These are phyloP conservation scores for Suillus ampliporus DNA, from an alignment of 768 basidiomycete species.

Conservation along the genomic window DNA sequence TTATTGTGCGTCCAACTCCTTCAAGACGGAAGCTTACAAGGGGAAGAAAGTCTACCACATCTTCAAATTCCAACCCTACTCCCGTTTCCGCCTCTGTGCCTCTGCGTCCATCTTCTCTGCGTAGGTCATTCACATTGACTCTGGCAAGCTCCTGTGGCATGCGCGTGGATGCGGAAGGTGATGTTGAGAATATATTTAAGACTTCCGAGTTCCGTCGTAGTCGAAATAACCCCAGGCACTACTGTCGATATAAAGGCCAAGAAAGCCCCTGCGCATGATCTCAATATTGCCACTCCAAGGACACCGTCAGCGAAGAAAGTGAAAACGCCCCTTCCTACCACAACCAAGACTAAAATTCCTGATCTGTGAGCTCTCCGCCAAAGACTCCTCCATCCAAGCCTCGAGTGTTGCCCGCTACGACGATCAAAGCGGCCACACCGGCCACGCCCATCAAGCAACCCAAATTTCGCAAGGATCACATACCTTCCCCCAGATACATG, in stretches of 20 bases:
- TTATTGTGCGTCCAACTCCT: no score
- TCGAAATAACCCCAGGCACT: constrained; percentile 19
- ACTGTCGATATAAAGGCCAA: constrained; percentile 32
- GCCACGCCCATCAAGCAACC: constrained; percentile 17
- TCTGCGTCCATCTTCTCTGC: constrained; percentile 50
- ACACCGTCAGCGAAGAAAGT: constrained; percentile 9
- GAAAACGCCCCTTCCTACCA: constrained; percentile 11
- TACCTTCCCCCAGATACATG: constrained; percentile 36
- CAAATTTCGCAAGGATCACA: constrained; percentile 41
- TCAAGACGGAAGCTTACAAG: no score
- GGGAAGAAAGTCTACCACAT: constrained; percentile 38
- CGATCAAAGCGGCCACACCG: constrained; percentile 27
- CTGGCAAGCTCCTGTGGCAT: constrained; percentile 28
- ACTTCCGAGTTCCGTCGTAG: constrained; percentile 17
- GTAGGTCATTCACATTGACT: constrained; percentile 40
- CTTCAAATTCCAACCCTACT: constrained; percentile 39
- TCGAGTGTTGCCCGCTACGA: constrained; percentile 12
- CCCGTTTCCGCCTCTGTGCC: constrained; percentile 44
- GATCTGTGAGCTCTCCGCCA: constrained; percentile 15
- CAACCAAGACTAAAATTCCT: constrained; percentile 1
- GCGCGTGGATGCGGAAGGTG: constrained; percentile 11
- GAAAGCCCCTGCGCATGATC: constrained; percentile 65
- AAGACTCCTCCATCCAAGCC: constrained; percentile 32
- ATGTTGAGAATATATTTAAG: constrained; percentile 16
- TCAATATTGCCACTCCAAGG: background rate